Evolutionary conservation across 352 stramenopile genomes (phyloP), one percentile per base, ranked within the genome.

Genomic region (Globisporangium ultimum): DNA sequence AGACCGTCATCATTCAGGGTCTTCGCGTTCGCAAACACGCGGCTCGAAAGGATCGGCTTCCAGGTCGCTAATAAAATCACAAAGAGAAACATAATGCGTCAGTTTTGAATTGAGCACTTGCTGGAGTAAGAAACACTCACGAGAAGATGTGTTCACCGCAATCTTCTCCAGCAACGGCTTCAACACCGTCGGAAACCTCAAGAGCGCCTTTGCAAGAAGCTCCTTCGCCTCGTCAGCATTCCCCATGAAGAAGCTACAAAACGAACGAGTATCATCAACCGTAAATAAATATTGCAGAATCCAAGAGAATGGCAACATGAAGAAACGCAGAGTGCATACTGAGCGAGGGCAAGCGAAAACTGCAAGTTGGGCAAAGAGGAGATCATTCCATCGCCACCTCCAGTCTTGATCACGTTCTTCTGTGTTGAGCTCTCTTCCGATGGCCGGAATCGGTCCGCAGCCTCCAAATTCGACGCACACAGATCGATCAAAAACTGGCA

Each of bases 401-500:
- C 28, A 38, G 68, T 63, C 60, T 53, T 61, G 38, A 48, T 51
- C n/a, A 48, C 60, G 4, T 14, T 53, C 21, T 47, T 67, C 53
- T 60, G 53, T n/a, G 22, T 66, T 60, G 43, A 55, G 11, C 12
- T 46, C 57, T 3, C 54, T 14, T 53, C 24, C 11, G 43, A 48
- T 2, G 72, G 45, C n/a, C 43, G 40, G 10, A 74, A 72, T 32
- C 83, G 81, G 53, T 91, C 75, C 1, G 88, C 78, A 2, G 71
- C 74, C n/a, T 78, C 70, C 0, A 78, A 74, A 56, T 90, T 88
- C 2, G 82, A 80, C 13, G 66, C 61, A 51, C 65, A 66, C 36
- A 95, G 57, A 55, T 89, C 81, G 41, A 93, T 60, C 7, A 95
- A 48, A 55, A 93, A 95, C 62, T 92, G 72, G 49, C 80, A 91